phyloP scores from a whole-genome alignment of 2,329 filamentous ascomycete genomes.

The Fusarium sp. region DNA sequence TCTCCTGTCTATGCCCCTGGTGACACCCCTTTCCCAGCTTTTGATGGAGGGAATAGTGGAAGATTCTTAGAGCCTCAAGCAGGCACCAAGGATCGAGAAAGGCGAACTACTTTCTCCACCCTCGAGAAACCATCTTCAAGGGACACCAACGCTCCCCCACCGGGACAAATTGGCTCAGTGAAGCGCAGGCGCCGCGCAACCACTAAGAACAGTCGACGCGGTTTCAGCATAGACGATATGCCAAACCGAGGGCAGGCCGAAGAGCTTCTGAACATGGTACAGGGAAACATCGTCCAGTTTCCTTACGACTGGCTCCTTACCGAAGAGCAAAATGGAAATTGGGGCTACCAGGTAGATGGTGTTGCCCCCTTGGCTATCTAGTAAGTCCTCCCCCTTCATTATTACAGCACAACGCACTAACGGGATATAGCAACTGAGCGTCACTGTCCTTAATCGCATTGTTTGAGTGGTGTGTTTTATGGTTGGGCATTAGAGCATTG shows the following conservation, averaged over 20 bases:
- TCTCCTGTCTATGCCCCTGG: slow-evolving; percentile 58
- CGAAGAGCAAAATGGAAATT: slow-evolving; percentile 93
- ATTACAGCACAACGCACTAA: slow-evolving; percentile 42
- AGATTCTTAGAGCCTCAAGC: slow-evolving; percentile 50
- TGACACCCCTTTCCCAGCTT: slow-evolving; percentile 59
- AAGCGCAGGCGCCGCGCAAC: slow-evolving; percentile 74
- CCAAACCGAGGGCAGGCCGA: slow-evolving; percentile 81
- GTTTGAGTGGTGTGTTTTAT: slow-evolving; percentile 9
- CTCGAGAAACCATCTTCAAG: slow-evolving; percentile 60
- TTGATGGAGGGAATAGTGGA: slow-evolving; percentile 53
- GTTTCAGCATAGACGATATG: slow-evolving; percentile 78
- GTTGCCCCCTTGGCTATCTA: slow-evolving; percentile 98
- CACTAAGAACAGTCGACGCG: slow-evolving; percentile 74
- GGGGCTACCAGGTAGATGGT: slow-evolving; percentile 96
- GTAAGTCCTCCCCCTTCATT: slow-evolving; percentile 63
- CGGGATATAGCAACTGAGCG: slow-evolving; percentile 49
- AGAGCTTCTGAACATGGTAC: slow-evolving; percentile 81
- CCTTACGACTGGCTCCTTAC: slow-evolving; percentile 95
- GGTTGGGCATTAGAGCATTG: slow-evolving; percentile 37
- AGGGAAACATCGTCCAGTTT: slow-evolving; percentile 90
- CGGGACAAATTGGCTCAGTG: slow-evolving; percentile 59
- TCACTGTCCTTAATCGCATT: slow-evolving; percentile 14
- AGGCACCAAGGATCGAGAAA: slow-evolving; percentile 57
- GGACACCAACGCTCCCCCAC: slow-evolving; percentile 47
- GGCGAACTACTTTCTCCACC: slow-evolving; percentile 67